phyloP scores from a whole-genome alignment of 306 rosid species.

The Canavalia gladiata region DNA sequence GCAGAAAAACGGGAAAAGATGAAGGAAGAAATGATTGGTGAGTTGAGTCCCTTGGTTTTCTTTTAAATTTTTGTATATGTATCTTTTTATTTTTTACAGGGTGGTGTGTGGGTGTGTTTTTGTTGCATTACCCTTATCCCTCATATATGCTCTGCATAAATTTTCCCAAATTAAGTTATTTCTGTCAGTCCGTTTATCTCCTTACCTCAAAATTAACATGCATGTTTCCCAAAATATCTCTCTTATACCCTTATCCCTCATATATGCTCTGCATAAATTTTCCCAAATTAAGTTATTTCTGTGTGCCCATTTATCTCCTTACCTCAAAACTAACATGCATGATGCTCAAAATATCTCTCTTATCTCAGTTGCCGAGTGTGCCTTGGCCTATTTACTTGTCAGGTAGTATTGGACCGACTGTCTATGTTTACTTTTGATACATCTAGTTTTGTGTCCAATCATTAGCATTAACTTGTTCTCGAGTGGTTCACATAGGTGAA shows the following conservation, averaged over 20 bases:
- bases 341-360: neutral
- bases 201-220: neutral
- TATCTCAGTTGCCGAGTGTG: neutral
- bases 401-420: neutral
- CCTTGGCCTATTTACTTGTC: neutral
- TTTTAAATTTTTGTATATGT: neutral
- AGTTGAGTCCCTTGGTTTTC: slow-evolving; percentile 33
- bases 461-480: slow-evolving; percentile 18
- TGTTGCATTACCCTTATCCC: neutral
- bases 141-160: neutral
- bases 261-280: neutral
- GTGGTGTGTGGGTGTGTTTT: slow-evolving; percentile 12
- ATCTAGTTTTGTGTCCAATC: neutral
- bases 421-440: neutral
- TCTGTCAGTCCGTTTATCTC: neutral
- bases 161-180: neutral
- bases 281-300: neutral
- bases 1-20: slow-evolving; percentile 90
- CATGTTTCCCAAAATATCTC: neutral
- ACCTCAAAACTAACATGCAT: neutral
- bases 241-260: neutral
- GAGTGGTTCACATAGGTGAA: neutral
- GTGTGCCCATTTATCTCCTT: neutral
- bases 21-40: slow-evolving; percentile 97
- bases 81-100: neutral